Conservation (phyloP, 2,329 filamentous ascomycete species). For the Colletotrichum sp. region DNA sequence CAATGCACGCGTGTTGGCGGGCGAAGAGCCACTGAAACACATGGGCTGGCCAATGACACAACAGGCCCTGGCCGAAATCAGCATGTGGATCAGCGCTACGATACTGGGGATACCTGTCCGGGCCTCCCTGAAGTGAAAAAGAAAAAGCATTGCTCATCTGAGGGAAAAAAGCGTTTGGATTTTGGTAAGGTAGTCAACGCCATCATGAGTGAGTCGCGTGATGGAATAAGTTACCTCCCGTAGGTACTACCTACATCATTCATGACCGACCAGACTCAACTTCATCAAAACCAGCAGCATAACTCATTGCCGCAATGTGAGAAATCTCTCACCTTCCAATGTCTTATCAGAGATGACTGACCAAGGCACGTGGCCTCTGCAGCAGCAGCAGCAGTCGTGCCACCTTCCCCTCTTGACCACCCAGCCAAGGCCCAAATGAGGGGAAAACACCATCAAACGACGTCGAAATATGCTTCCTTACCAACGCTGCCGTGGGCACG, state of each 20-base stretch:
- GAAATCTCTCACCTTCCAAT: background rate
- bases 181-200: too few species aligned
- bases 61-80: background rate
- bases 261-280: background rate
- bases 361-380: conserved; percentile 2
- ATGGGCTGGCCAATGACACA: background rate
- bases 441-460: background rate
- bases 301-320: background rate
- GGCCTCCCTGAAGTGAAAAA: too few species aligned
- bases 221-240: too few species aligned
- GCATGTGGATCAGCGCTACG: background rate
- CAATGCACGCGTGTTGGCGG: background rate
- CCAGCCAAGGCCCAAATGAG: background rate
- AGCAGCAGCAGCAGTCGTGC: background rate
- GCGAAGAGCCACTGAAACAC: background rate
- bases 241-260: too few species aligned
- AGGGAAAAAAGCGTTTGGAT: too few species aligned
- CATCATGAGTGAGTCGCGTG: too few species aligned
- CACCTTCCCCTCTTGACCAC: conserved; percentile 14
- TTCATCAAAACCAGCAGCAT: background rate
- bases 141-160: too few species aligned
- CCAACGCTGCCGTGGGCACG: background rate
- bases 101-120: too few species aligned
- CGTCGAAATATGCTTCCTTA: conserved; percentile 11
- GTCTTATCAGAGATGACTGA: background rate